Evolutionary conservation across 176 grass and related monocot genomes (phyloP).

Genomic region (Oryza rufipogon): DNA sequence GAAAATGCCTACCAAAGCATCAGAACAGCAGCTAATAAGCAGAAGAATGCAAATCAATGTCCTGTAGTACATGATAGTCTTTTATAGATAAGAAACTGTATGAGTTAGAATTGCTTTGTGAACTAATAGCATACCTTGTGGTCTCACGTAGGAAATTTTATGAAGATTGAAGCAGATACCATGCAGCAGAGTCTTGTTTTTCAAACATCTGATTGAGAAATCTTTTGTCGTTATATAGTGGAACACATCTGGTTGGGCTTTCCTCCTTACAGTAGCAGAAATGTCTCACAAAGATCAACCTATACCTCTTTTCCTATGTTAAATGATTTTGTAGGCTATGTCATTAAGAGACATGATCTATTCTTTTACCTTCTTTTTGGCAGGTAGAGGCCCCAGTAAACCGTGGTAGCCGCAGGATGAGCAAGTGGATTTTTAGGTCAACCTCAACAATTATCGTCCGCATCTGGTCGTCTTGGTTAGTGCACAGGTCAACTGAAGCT

Average conservation of each 20-base stretch:
- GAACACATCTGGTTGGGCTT: not conserved
- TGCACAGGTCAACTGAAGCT: constrained; percentile 61
- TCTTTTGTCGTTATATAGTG: not conserved
- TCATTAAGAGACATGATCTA: not conserved
- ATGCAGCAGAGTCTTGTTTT: not conserved
- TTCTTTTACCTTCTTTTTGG: constrained; percentile 26
- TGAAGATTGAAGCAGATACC: not conserved
- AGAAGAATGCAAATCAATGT: constrained; percentile 3
- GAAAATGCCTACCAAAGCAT: constrained; percentile 14
- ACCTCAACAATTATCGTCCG: constrained; percentile 74
- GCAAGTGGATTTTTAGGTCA: constrained; percentile 79
- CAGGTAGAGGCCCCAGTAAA: constrained; percentile 83
- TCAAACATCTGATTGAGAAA: no score
- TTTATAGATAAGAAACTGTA: not conserved
- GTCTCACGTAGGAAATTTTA: not conserved
- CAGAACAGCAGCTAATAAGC: not conserved
- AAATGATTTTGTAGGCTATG: constrained; percentile 36
- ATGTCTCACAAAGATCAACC: constrained; percentile 1
- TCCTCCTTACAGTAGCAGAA: not conserved
- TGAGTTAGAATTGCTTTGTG: constrained; percentile 19
- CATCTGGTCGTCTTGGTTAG: constrained; percentile 95
- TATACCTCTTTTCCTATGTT: not conserved
- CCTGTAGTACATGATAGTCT: not conserved
- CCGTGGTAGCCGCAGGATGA: constrained; percentile 68
- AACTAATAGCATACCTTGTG: constrained; percentile 17